Evolutionary conservation across 768 basidiomycete species (phyloP).

Genomic region (Megacollybia marginata): DNA sequence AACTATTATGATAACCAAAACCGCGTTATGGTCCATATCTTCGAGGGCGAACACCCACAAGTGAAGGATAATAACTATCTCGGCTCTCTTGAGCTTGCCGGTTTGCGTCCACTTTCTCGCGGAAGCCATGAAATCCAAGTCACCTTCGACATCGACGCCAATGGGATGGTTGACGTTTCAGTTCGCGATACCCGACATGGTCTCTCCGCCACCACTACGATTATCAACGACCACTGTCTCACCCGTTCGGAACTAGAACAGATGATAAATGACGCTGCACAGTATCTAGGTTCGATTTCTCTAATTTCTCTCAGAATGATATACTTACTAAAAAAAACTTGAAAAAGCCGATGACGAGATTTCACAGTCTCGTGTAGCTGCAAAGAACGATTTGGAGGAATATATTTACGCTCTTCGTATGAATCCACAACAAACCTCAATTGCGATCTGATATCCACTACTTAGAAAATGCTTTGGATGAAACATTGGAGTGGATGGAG

Average conservation of each 20-base stretch:
- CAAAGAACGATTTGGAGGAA: neutral
- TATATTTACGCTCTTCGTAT: neutral
- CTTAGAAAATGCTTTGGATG: neutral
- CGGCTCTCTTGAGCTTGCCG: constrained; percentile 39
- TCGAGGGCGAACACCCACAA: constrained; percentile 32
- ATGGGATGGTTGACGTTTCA: constrained; percentile 35
- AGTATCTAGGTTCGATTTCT: neutral
- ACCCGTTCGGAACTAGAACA: constrained; percentile 34
- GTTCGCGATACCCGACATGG: constrained; percentile 18
- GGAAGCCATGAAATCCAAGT: constrained; percentile 47
- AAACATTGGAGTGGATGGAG: neutral
- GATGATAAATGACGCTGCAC: constrained; percentile 33
- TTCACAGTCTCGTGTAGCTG: neutral
- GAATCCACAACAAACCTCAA: neutral
- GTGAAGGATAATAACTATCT: constrained; percentile 43
- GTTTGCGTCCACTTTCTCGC: constrained; percentile 39
- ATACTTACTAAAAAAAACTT: neutral
- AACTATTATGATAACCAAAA: constrained; percentile 32
- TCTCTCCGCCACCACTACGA: constrained; percentile 29
- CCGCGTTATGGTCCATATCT: constrained; percentile 27
- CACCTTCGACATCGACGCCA: constrained; percentile 44
- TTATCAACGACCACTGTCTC: constrained; percentile 36
- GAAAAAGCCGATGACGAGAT: neutral
- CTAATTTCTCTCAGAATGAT: neutral
- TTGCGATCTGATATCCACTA: neutral